Base-by-base conservation (phyloP, 345 rosid species). In the Syzygium grande region DNA sequence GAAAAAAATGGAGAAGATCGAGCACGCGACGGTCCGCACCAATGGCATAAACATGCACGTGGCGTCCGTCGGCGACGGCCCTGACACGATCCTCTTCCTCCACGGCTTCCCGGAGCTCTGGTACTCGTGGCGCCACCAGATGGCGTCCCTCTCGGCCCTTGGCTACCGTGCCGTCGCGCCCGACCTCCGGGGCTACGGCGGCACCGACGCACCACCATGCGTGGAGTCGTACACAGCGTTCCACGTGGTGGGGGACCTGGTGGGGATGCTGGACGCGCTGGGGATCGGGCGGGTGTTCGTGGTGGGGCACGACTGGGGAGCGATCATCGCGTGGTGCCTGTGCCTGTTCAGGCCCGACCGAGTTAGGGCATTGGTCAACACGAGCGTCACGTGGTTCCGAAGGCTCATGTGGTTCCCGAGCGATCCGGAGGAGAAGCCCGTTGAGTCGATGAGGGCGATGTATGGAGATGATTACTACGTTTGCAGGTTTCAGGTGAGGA, bases 271-370 rank as follows among this genome's bases (percentile, higher is more conserved):
- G 7, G 90, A 91, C 56, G 86, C 90, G 27, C 86, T 91, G 23
- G 89, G 63, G n/a, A 73, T 92, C 11, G 94, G 91, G 15, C 89
- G 61, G 84, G 96, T 95, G 84, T 95, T 92, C 84, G 85, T 95
- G 91, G 97, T 94, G 11, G 98, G 97, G 0, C 98, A 95, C 55
- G 97, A 95, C 56, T 95, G 97, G 97, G 97, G 98, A 41, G 96
- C 98, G 2, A 9, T 88, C 3, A 56, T 94, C 1, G 96, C 98
- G 41, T 94, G 98, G 98, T 65, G 90, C 86, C 59, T 95, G 19
- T 92, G 94, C 87, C 59, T 92, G 91, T 90, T 95, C 4, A 86
- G 97, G 58, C 97, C 98, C 77, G 98, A 94, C 78, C 92, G 95
- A 87, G 87, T 95, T 88, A 94, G 91, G 85, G 95, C 96, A 4